Percentiles rank a stretch among this genome's conserved stretches.
These are phyloP conservation scores for Elsinoe batatas DNA, from an alignment of 2,329 filamentous ascomycete genomes.

Conservation along the genomic window DNA sequence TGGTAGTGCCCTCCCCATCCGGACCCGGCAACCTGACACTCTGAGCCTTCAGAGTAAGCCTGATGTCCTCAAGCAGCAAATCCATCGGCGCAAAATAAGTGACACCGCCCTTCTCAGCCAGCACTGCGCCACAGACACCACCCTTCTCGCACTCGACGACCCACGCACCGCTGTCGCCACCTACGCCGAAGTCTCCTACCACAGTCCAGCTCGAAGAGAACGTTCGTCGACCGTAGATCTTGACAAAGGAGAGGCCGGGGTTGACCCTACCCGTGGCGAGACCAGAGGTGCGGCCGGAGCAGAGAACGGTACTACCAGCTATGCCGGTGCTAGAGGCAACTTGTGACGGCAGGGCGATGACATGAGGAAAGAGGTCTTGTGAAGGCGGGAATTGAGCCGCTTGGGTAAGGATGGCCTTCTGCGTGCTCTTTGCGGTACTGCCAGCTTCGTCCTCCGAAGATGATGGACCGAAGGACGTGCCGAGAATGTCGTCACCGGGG, in stretches of 20 bases:
- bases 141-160: constrained; percentile 72
- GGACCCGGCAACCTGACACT: constrained; percentile 60
- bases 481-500: neutral
- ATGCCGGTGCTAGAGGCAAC: constrained; percentile 59
- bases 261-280: constrained; percentile 70
- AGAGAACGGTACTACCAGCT: constrained; percentile 68
- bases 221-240: constrained; percentile 72
- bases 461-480: constrained; percentile 1
- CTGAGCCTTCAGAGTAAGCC: constrained; percentile 60
- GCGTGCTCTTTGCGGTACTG: neutral
- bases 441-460: neutral
- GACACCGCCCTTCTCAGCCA: constrained; percentile 63
- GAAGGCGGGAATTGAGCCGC: constrained; percentile 24
- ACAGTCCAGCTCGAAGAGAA: constrained; percentile 64
- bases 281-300: constrained; percentile 77
- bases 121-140: constrained; percentile 75
- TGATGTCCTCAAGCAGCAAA: constrained; percentile 75
- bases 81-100: constrained; percentile 97
- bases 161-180: constrained; percentile 90
- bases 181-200: constrained; percentile 49
- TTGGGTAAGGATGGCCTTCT: neutral
- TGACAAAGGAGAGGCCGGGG: constrained; percentile 70
- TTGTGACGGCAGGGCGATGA: constrained; percentile 45
- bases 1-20: constrained; percentile 43
- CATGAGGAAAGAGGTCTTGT: constrained; percentile 32